Base-by-base conservation (phyloP, 208 protist species). In the Crithidia fasciculata region DNA sequence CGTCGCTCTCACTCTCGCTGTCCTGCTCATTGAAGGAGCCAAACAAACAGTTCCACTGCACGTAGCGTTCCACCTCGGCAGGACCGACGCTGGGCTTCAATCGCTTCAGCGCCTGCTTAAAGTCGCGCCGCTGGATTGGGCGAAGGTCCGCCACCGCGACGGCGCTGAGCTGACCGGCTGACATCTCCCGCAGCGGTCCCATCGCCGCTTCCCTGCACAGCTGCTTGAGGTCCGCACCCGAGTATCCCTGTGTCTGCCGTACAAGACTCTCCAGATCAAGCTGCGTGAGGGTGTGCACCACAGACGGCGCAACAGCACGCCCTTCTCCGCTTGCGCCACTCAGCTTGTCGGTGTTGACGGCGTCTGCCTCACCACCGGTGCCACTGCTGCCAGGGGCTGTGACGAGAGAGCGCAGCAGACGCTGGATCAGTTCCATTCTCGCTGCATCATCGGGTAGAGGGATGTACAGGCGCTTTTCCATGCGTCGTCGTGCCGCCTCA, bases 381-480 rank as follows among this genome's bases (percentile, higher is more conserved):
- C 68, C 54, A 10, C 28, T 28, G 1, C 28, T 28, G 28, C 28
- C 0, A 28, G 28, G 28, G 28, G 28, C 28, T 28, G 28, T 28
- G 28, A 28, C 74, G 54, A 95, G 86, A 10, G 74, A 81, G 41
- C 72, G 59, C 41, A 95, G 81, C 54, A 96, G 88, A 8, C 83
- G 78, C 43, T 82, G 72, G 9, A 95, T 78, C 37, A 95, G 82
- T 60, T 90, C 72, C 16, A 69, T 65, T 4, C 90, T 84, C 43
- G 88, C 87, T 5, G 55, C 54, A 13, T 57, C 54, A 71, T 97
- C 89, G 0, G 95, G 95, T 13, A 98, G 81, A 3, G 94, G 89
- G 67, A 98, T 96, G 81, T 96, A 97, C 19, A 98, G 74, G 10
- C 95, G 81, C 78, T 98, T 97, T 76, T 96, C 90, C 81, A 98